These are phyloP conservation scores for Closterium sp. DNA, from an alignment of 139 green algal species.

Conservation along the genomic window DNA sequence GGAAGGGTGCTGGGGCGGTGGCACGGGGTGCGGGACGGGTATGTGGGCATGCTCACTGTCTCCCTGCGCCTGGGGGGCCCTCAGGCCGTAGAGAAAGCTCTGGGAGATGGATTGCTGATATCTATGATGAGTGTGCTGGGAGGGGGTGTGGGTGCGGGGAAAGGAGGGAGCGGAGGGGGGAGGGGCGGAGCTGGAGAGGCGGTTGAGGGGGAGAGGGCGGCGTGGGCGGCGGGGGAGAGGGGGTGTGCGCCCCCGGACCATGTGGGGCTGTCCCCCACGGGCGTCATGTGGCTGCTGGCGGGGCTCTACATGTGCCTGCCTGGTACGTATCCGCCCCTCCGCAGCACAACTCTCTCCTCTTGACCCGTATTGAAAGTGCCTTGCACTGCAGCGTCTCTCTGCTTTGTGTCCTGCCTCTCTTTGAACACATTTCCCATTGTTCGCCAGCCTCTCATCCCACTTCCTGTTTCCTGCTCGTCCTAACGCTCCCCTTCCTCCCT, in stretches of 20 bases:
- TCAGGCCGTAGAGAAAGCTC: neutral
- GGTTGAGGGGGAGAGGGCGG: neutral
- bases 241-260: neutral
- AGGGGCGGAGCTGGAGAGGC: neutral
- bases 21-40: constrained; percentile 34
- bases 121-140: constrained; percentile 19
- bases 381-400: neutral
- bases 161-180: neutral
- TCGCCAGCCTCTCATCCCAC: neutral
- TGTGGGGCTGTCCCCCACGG: constrained; percentile 29
- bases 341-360: too few species aligned
- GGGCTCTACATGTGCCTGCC: constrained; percentile 30
- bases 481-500: neutral
- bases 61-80: constrained; percentile 10
- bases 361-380: neutral
- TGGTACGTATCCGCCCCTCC: neutral
- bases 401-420: neutral
- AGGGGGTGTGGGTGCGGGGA: neutral
- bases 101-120: neutral
- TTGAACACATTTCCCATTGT: neutral
- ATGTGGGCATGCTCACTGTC: constrained; percentile 24
- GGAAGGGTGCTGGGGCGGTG: constrained; percentile 6
- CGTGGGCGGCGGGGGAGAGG: neutral
- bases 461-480: neutral
- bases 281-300: constrained; percentile 33